phyloP scores from a whole-genome alignment of 139 green algal genomes.

The Chlorella sp. region DNA sequence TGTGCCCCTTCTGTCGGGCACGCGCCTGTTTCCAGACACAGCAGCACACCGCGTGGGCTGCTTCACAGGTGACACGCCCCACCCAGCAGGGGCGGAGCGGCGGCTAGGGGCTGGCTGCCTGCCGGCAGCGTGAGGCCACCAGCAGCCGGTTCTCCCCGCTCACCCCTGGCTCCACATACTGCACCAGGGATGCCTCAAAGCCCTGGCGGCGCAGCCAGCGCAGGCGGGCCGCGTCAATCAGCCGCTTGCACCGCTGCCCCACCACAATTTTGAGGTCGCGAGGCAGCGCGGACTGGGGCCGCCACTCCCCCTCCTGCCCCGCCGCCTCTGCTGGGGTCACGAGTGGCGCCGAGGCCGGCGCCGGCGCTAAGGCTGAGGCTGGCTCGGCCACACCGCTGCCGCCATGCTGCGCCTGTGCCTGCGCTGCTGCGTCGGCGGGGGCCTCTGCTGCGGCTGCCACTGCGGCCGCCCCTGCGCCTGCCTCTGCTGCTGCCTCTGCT shows the following conservation, averaged over 20 bases:
- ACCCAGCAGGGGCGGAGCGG: no score
- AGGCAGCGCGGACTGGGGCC: slow-evolving; percentile 17
- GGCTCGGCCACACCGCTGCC: no score
- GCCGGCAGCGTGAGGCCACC: slow-evolving; percentile 31
- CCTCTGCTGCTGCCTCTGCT: not conserved
- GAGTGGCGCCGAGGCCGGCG: no score
- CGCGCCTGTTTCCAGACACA: no score
- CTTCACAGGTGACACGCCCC: no score
- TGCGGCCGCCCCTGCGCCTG: not conserved
- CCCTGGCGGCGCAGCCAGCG: slow-evolving; percentile 56
- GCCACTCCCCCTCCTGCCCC: not conserved
- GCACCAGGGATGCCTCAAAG: slow-evolving; percentile 44
- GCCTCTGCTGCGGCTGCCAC: not conserved
- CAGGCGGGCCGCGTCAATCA: slow-evolving; percentile 75
- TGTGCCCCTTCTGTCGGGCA: no score
- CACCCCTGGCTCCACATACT: slow-evolving; percentile 54
- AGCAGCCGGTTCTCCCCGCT: slow-evolving; percentile 72
- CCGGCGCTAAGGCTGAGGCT: no score
- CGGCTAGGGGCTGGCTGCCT: not conserved
- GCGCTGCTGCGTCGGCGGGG: not conserved
- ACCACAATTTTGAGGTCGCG: slow-evolving; percentile 55
- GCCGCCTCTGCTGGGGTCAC: no score
- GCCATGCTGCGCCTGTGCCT: not conserved
- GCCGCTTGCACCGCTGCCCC: slow-evolving; percentile 69
- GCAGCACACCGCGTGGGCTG: no score